Evolutionary conservation across 495 filamentous ascomycete genomes (phyloP).

Genomic region (Daldinia bambusicola): DNA sequence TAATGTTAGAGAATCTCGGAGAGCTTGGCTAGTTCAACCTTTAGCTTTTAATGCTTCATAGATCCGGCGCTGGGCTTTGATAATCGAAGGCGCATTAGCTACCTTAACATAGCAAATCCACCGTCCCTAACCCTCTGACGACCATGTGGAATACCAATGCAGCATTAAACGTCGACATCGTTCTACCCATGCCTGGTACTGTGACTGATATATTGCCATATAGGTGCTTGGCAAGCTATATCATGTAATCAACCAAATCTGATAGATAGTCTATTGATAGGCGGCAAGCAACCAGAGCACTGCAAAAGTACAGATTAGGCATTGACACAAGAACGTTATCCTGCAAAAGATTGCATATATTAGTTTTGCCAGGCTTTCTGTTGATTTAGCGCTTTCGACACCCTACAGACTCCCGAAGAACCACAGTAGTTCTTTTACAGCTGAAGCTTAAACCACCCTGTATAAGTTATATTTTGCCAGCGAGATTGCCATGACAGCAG

Average conservation of each 20-base stretch:
- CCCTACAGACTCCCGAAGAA: constrained; percentile 12
- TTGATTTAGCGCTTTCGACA: constrained; percentile 5
- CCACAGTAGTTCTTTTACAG: constrained; percentile 6
- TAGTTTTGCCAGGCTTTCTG: constrained; percentile 28
- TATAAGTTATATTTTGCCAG: constrained; percentile 35
- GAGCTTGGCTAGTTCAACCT: not conserved
- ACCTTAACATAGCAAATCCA: no score
- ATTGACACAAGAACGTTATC: not conserved
- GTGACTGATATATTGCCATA: not conserved
- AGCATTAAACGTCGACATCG: not conserved
- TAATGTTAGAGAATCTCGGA: no score
- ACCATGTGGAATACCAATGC: not conserved
- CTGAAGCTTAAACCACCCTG: constrained; percentile 26
- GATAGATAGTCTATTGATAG: not conserved
- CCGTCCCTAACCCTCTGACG: no score
- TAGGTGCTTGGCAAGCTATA: not conserved
- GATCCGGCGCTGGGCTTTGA: not conserved
- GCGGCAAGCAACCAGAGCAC: not conserved
- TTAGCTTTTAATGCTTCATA: not conserved
- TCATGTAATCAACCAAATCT: not conserved
- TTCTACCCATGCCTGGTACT: not conserved
- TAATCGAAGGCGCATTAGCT: no score
- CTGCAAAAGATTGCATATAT: constrained; percentile 39
- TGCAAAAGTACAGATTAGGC: not conserved
- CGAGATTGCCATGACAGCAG: constrained; percentile 34